phyloP scores from a whole-genome alignment of 331 rosid species.

The Prunus yedoensis region DNA sequence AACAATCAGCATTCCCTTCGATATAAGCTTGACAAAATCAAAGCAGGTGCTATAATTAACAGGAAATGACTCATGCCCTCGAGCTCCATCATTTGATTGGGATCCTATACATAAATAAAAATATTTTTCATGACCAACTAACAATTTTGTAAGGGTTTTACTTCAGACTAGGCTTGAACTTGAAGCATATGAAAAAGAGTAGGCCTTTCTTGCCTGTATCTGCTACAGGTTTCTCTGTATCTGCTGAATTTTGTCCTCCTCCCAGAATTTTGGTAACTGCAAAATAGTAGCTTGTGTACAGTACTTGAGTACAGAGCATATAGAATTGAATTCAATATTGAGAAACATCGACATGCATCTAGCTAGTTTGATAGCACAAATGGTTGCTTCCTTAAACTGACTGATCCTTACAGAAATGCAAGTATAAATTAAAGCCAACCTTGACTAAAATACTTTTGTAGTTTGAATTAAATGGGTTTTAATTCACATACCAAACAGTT shows the following conservation, averaged over 20 bases:
- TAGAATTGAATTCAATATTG: not conserved
- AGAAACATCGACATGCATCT: too few relatives aligned
- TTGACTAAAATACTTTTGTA: too few relatives aligned
- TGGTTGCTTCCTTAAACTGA: too few relatives aligned
- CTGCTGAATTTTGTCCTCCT: not conserved
- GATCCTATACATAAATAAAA: too few relatives aligned
- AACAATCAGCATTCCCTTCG: conserved; percentile 11
- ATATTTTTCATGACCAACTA: too few relatives aligned
- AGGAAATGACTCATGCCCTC: not conserved
- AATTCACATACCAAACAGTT: not conserved
- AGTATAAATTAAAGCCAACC: too few relatives aligned
- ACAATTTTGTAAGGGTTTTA: too few relatives aligned
- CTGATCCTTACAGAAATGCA: too few relatives aligned
- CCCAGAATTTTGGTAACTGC: not conserved
- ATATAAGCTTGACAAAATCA: conserved; percentile 18
- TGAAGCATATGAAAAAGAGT: too few relatives aligned
- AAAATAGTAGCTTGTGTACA: not conserved
- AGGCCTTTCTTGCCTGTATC: too few relatives aligned
- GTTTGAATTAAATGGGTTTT: not conserved
- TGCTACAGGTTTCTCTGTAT: not conserved
- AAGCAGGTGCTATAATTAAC: conserved; percentile 25
- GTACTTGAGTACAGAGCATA: not conserved
- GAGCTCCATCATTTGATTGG: not conserved
- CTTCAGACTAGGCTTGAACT: too few relatives aligned
- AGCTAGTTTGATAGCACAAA: too few relatives aligned